Conservation (phyloP, 169 alveolate genomes). For the Plasmodium gaboni region DNA sequence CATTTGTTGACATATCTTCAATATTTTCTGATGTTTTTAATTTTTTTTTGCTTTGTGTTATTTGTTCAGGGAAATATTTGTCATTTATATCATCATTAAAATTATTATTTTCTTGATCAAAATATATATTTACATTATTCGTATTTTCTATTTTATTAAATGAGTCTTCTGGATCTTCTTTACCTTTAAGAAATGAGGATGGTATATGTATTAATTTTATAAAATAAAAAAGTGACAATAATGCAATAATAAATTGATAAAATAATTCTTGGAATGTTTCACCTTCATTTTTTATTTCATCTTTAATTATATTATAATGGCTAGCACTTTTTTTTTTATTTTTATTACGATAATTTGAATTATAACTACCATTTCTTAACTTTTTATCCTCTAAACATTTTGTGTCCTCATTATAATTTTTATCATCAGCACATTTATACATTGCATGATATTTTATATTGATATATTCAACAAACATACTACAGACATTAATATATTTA, state of each 20-base stretch:
- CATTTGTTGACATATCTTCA: background rate
- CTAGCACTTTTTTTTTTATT: background rate
- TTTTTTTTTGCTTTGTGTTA: background rate
- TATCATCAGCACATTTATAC: background rate
- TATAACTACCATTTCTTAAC: background rate
- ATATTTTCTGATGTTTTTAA: background rate
- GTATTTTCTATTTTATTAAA: background rate
- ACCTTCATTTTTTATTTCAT: background rate
- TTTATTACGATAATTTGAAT: background rate
- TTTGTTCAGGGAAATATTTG: background rate
- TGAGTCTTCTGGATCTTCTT: background rate
- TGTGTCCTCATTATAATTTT: background rate
- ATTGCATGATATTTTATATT: constrained; percentile 4
- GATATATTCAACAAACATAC: constrained; percentile 49
- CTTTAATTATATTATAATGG: background rate
- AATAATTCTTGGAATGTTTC: constrained; percentile 59
- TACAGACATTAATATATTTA: constrained; percentile 21
- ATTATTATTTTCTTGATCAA: background rate
- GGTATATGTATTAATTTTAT: constrained; percentile 51
- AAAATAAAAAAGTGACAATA: constrained; percentile 58
- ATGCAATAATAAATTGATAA: constrained; percentile 42
- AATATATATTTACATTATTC: too few species aligned
- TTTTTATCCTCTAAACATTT: background rate
- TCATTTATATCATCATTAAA: background rate
- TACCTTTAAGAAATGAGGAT: constrained; percentile 38